These are phyloP conservation scores for Ophiostoma sp. DNA, from an alignment of 2,329 filamentous ascomycete species.

Conservation along the genomic window DNA sequence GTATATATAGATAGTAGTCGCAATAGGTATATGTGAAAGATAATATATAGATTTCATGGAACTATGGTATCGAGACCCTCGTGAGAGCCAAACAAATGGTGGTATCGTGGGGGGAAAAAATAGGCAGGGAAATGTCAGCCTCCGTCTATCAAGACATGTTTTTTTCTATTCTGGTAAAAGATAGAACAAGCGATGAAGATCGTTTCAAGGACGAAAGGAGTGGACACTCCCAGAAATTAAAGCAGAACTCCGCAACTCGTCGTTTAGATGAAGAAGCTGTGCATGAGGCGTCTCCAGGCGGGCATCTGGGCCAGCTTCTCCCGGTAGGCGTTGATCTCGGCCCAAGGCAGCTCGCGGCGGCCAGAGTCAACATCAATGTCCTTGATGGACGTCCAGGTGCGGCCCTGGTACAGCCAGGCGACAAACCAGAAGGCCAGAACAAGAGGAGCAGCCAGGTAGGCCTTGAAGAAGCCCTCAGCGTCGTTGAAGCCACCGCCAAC, in stretches of 20 bases:
- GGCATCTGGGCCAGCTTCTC: conserved; percentile 25
- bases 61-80: conserved; percentile 5
- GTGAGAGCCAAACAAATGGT: conserved; percentile 1
- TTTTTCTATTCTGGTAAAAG: neutral
- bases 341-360: conserved; percentile 58
- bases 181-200: neutral
- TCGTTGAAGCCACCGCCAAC: conserved; percentile 32
- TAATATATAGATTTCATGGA: neutral
- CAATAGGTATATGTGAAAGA: neutral
- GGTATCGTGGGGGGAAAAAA: conserved; percentile 3
- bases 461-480: conserved; percentile 48
- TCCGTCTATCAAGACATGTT: neutral
- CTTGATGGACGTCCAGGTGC: conserved; percentile 50
- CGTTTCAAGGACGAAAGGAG: neutral
- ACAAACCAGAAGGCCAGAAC: conserved; percentile 49
- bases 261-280: conserved; percentile 20
- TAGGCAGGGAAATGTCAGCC: neutral
- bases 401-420: conserved; percentile 61
- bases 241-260: neutral
- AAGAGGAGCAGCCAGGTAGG: conserved; percentile 50
- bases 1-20: neutral
- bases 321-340: conserved; percentile 32
- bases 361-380: conserved; percentile 65
- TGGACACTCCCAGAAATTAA: neutral
- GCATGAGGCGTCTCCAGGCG: conserved; percentile 23